Evolutionary conservation across 257 asterid species (phyloP).

Genomic region (Gentiana straminea): DNA sequence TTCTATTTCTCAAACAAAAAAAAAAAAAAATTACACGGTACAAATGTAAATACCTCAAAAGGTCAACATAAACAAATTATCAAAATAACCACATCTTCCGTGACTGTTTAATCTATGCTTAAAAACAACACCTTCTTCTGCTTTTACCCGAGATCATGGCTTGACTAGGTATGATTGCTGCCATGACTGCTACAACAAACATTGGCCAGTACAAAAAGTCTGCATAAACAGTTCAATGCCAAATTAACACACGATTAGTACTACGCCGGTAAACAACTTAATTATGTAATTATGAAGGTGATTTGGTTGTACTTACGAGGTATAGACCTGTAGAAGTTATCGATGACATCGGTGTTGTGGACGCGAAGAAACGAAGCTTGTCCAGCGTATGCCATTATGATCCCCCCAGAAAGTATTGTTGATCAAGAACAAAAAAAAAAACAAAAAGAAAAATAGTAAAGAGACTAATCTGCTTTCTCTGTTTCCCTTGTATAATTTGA

Average conservation of each 20-base stretch:
- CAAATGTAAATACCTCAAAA: no score
- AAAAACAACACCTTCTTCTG: no score
- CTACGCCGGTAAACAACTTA: no score
- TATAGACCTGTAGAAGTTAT: constrained; percentile 38
- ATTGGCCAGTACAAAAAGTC: constrained; percentile 49
- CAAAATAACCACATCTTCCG: no score
- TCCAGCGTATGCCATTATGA: constrained; percentile 40
- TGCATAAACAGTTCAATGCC: constrained; percentile 9
- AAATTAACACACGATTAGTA: neutral
- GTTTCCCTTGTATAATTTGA: no score
- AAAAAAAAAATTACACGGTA: no score
- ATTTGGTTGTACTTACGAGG: constrained; percentile 24
- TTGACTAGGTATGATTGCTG: constrained; percentile 52
- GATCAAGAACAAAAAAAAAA: neutral
- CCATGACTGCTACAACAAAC: constrained; percentile 42
- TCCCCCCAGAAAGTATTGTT: constrained; percentile 61
- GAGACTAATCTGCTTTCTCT: no score
- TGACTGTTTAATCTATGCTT: no score
- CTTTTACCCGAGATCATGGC: constrained; percentile 41
- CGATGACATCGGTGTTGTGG: constrained; percentile 11
- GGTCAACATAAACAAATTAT: no score
- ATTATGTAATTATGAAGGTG: no score
- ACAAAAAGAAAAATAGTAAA: neutral
- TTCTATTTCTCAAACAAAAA: no score
- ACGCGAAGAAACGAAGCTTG: constrained; percentile 47